Percentiles rank a stretch among this genome's conserved stretches.
Evolutionary conservation across 371 early-diverging fungal species (phyloP).

Genomic region (Syncephalastrum monosporum): DNA sequence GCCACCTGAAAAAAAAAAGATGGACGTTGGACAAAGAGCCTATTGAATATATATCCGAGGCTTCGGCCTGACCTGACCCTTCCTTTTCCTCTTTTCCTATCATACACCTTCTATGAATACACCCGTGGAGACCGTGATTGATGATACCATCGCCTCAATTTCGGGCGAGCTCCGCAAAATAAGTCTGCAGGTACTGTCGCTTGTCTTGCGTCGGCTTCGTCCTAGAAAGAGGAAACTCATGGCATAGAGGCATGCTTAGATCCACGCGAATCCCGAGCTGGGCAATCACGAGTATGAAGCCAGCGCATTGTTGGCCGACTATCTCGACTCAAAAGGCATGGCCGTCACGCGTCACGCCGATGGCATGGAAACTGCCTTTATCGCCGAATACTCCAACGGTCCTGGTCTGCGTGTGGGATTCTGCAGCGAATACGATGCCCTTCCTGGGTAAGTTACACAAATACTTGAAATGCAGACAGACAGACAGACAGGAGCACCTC

Average conservation of each 20-base stretch:
- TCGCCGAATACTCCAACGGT: constrained; percentile 55
- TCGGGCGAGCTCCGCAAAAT: constrained; percentile 45
- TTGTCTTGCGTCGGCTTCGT: too few species aligned
- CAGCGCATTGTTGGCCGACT: constrained; percentile 50
- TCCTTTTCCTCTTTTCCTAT: background rate
- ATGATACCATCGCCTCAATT: constrained; percentile 39
- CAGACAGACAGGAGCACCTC: background rate
- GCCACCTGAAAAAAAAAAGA: background rate
- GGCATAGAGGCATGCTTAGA: constrained; percentile 18
- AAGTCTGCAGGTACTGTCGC: constrained; percentile 43
- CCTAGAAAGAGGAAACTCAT: too few species aligned
- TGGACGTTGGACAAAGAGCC: background rate
- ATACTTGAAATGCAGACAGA: background rate
- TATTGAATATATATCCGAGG: background rate
- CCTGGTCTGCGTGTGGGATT: constrained; percentile 49
- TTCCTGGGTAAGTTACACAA: constrained; percentile 50
- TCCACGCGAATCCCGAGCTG: constrained; percentile 67
- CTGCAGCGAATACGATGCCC: constrained; percentile 67
- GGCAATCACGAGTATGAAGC: constrained; percentile 58
- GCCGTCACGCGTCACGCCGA: constrained; percentile 50
- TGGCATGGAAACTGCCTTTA: constrained; percentile 63
- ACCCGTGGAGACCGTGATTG: constrained; percentile 12
- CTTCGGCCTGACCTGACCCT: background rate
- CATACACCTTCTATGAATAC: too few species aligned
- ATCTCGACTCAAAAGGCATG: constrained; percentile 56